phyloP scores from a whole-genome alignment of 2,329 filamentous ascomycete genomes.

The Pezicula radicicola region DNA sequence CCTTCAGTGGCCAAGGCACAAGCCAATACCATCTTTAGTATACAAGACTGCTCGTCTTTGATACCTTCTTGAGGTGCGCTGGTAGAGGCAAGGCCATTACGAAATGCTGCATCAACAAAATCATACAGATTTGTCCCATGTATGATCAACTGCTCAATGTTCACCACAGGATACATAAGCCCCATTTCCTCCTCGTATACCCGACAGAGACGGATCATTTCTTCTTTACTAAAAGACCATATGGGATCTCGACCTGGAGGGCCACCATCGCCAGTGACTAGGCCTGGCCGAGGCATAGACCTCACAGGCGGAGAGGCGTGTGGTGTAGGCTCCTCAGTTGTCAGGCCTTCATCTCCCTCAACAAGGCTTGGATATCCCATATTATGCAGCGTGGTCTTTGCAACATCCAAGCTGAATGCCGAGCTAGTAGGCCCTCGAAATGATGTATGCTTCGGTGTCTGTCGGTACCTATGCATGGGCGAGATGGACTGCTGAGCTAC shows the following conservation, averaged over 20 bases:
- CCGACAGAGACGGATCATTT: conserved; percentile 74
- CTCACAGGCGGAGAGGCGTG: conserved; percentile 12
- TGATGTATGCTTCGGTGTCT: conserved; percentile 40
- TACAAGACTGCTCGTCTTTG: conserved; percentile 61
- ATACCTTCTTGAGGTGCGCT: conserved; percentile 36
- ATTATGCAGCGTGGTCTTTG: conserved; percentile 80
- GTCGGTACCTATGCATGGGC: conserved; percentile 15
- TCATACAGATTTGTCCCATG: conserved; percentile 69
- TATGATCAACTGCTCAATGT: conserved; percentile 67
- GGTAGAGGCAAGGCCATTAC: conserved; percentile 54
- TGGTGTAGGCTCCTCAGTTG: conserved; percentile 49
- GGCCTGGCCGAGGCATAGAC: conserved; percentile 19
- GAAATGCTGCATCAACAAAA: conserved; percentile 67
- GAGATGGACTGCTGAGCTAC: conserved; percentile 13
- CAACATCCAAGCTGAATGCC: conserved; percentile 81
- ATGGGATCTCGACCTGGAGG: conserved; percentile 65
- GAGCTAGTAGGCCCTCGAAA: conserved; percentile 86
- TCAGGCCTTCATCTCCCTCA: conserved; percentile 59
- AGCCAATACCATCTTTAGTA: conserved; percentile 82
- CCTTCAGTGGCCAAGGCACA: conserved; percentile 75
- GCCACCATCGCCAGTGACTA: neutral
- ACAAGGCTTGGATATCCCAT: conserved; percentile 77
- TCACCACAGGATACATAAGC: conserved; percentile 85
- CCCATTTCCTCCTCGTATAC: conserved; percentile 89
- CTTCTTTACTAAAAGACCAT: conserved; percentile 73